Evolutionary conservation across 2,329 filamentous ascomycete species (phyloP).

Genomic region (Tolypocladium nubicola): DNA sequence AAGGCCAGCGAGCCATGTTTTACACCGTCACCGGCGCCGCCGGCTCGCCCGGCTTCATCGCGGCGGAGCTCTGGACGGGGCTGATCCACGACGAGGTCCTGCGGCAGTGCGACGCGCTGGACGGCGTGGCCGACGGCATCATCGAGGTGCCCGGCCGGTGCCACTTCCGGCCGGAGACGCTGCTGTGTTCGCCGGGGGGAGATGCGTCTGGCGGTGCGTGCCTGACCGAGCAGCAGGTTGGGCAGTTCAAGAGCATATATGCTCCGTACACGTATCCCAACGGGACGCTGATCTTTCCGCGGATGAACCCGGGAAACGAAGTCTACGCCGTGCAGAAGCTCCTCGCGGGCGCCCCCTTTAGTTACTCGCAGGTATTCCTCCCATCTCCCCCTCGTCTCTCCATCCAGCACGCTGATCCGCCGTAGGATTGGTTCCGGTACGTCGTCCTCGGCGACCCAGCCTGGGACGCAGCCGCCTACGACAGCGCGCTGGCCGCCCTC

Average conservation of each 20-base stretch:
- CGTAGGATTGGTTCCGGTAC: slow-evolving; percentile 24
- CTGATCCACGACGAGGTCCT: slow-evolving; percentile 13
- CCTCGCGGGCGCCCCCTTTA: slow-evolving; percentile 20
- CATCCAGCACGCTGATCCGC: slow-evolving; percentile 7
- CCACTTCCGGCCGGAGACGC: slow-evolving; percentile 27
- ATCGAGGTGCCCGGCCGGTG: slow-evolving; percentile 34
- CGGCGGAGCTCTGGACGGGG: slow-evolving; percentile 9
- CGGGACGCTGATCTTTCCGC: slow-evolving; percentile 28
- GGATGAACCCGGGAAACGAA: slow-evolving; percentile 37
- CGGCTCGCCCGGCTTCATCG: slow-evolving; percentile 15
- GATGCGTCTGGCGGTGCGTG: slow-evolving; percentile 15
- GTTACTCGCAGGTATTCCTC: slow-evolving; percentile 6
- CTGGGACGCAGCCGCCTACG: slow-evolving; percentile 23
- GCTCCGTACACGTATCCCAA: slow-evolving; percentile 10
- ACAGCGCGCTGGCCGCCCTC: slow-evolving; percentile 27
- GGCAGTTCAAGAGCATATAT: slow-evolving; percentile 21
- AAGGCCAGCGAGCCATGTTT: slow-evolving; percentile 28
- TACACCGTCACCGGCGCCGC: slow-evolving; percentile 28
- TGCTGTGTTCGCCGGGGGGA: slow-evolving; percentile 26
- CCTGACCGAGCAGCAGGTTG: slow-evolving; percentile 30
- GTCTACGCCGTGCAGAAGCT: slow-evolving; percentile 22
- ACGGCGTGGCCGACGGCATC: slow-evolving; percentile 37
- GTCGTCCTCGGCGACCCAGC: slow-evolving; percentile 27
- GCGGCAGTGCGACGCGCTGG: slow-evolving; percentile 37
- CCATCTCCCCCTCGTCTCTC: no score